phyloP scores from a whole-genome alignment of 2,329 filamentous ascomycete species.

The Fusarium sarcochroum region DNA sequence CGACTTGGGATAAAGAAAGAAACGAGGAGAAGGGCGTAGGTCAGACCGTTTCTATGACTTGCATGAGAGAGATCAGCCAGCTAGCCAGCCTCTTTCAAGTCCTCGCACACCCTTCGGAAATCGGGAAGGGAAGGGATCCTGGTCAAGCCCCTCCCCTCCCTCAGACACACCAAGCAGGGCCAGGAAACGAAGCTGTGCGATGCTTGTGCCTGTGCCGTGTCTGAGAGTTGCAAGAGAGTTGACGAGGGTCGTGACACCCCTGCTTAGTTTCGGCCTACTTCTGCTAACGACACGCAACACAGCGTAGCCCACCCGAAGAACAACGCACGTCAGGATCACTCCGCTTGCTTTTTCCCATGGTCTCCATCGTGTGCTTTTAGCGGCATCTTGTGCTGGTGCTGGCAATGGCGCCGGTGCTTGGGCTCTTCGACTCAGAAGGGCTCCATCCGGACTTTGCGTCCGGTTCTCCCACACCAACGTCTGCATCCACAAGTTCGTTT shows the following conservation, averaged over 20 bases:
- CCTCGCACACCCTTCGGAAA: conserved; percentile 29
- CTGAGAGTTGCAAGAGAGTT: conserved; percentile 44
- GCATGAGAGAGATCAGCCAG: conserved; percentile 37
- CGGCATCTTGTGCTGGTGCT: conserved; percentile 22
- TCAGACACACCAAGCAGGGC: conserved; percentile 29
- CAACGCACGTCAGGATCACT: conserved; percentile 30
- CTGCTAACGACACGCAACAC: conserved; percentile 38
- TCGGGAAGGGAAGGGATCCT: conserved; percentile 33
- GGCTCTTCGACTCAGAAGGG: conserved; percentile 24
- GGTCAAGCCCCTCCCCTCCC: conserved; percentile 25
- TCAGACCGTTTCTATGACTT: conserved; percentile 35
- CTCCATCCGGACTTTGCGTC: conserved; percentile 13
- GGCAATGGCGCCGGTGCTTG: conserved; percentile 20
- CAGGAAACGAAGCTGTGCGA: conserved; percentile 33
- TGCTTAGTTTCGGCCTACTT: conserved; percentile 25
- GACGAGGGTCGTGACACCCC: conserved; percentile 32
- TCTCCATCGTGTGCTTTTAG: conserved; percentile 20
- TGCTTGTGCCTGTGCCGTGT: conserved; percentile 33
- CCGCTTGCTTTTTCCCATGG: conserved; percentile 41
- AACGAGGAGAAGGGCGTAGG: conserved; percentile 12
- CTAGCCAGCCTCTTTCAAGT: conserved; percentile 28
- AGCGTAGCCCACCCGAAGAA: conserved; percentile 25
- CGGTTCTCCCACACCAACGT: conserved; percentile 34
- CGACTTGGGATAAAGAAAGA: conserved; percentile 5
- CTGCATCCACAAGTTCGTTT: conserved; percentile 44